phyloP scores from a whole-genome alignment of 2,329 filamentous ascomycete species.

The Dactylellina drechsleri region DNA sequence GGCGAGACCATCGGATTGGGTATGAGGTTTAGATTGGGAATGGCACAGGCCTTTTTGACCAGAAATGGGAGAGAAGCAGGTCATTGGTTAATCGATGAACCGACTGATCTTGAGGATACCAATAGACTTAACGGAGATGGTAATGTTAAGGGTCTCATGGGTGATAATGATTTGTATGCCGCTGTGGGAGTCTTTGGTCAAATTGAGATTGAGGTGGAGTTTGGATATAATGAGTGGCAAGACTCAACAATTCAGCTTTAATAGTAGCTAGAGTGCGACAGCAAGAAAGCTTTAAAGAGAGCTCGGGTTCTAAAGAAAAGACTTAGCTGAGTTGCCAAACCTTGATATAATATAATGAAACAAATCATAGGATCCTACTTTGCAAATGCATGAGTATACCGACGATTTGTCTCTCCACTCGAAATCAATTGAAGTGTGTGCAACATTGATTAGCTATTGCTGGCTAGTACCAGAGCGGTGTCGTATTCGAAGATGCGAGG shows the following conservation, averaged over 20 bases:
- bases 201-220: constrained; percentile 66
- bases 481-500: constrained; percentile 3
- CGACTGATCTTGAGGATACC: constrained; percentile 67
- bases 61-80: constrained; percentile 71
- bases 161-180: constrained; percentile 75
- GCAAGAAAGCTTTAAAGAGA: too few relatives aligned
- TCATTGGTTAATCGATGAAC: constrained; percentile 79
- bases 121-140: constrained; percentile 34
- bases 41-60: constrained; percentile 74
- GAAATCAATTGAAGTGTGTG: neutral
- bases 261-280: too few relatives aligned
- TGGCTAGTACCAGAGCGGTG: constrained; percentile 4
- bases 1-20: constrained; percentile 78
- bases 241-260: constrained; percentile 47
- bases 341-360: too few relatives aligned
- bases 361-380: too few relatives aligned
- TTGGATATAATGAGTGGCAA: constrained; percentile 62
- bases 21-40: constrained; percentile 68
- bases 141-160: constrained; percentile 71
- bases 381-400: too few relatives aligned
- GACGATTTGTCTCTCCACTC: neutral
- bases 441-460: neutral
- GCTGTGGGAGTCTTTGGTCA: constrained; percentile 75
- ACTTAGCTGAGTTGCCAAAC: too few relatives aligned
- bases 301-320: too few relatives aligned